Evolutionary conservation across 768 basidiomycete species (phyloP).

Genomic region (Chalciporus chontae): DNA sequence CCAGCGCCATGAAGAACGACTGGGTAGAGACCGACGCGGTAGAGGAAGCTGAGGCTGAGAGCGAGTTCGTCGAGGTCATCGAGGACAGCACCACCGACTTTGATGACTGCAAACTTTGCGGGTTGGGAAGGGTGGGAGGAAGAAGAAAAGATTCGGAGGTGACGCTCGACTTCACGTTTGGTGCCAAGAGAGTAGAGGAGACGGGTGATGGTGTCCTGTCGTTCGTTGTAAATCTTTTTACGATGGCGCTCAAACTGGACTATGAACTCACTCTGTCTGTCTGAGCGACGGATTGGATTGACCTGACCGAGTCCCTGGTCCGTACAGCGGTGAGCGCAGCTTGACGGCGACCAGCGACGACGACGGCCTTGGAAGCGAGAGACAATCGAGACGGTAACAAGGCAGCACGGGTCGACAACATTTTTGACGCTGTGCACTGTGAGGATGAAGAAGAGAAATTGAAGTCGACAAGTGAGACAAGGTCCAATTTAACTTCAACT

Average conservation of each 20-base stretch:
- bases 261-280: constrained; percentile 61
- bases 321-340: constrained; percentile 40
- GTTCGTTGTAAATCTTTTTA: constrained; percentile 3
- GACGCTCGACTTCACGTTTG: constrained; percentile 96
- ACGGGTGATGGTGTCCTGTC: constrained; percentile 93
- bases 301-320: constrained; percentile 36
- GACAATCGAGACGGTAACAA: constrained; percentile 27
- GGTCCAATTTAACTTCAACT: too few relatives aligned
- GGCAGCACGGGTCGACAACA: constrained; percentile 32
- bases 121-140: constrained; percentile 85
- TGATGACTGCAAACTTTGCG: constrained; percentile 96
- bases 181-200: constrained; percentile 95
- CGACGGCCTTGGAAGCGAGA: constrained; percentile 41
- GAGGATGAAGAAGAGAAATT: constrained; percentile 5
- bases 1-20: constrained; percentile 96
- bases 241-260: neutral
- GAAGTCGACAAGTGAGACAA: too few relatives aligned
- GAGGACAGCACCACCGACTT: constrained; percentile 95
- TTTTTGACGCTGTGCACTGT: constrained; percentile 10
- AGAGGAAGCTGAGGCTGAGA: constrained; percentile 92
- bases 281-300: constrained; percentile 62
- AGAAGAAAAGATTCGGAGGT: constrained; percentile 97
- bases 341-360: constrained; percentile 43
- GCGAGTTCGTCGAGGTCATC: constrained; percentile 92
- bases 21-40: constrained; percentile 96